phyloP scores from a whole-genome alignment of 2,329 filamentous ascomycete species.

The Lecanoromycetidae sp. region DNA sequence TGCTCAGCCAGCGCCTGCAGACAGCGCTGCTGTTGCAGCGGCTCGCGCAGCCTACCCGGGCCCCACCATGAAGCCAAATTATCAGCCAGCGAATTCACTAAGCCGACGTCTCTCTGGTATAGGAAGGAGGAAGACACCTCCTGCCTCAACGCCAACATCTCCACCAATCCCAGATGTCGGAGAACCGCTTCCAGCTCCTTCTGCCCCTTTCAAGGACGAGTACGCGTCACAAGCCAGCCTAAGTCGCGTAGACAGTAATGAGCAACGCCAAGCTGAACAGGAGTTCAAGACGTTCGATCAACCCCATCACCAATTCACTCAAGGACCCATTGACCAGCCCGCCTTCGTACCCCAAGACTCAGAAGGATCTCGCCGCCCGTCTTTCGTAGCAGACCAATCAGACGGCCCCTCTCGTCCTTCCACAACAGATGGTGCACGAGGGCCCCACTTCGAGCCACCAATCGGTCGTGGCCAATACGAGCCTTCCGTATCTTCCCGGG shows the following conservation, averaged over 20 bases:
- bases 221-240: conserved; percentile 39
- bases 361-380: conserved; percentile 24
- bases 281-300: conserved; percentile 57
- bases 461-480: conserved; percentile 20
- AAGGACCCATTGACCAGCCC: conserved; percentile 84
- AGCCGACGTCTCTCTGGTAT: conserved; percentile 32
- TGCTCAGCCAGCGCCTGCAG: conserved; percentile 23
- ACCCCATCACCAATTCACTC: too few relatives aligned
- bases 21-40: conserved; percentile 27
- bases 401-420: conserved; percentile 12
- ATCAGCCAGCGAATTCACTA: conserved; percentile 17
- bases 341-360: conserved; percentile 56
- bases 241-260: conserved; percentile 47
- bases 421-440: conserved; percentile 17
- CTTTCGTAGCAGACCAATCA: conserved; percentile 3
- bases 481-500: conserved; percentile 16
- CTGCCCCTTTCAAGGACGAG: conserved; percentile 20
- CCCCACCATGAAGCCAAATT: conserved; percentile 9
- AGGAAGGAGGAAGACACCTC: conserved; percentile 26
- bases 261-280: conserved; percentile 32
- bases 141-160: conserved; percentile 10
- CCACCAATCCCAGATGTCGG: conserved; percentile 12
- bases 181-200: conserved; percentile 22
- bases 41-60: conserved; percentile 27
- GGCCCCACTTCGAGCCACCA: conserved; percentile 10